Base-by-base conservation (phyloP, 2,329 filamentous ascomycete species). In the Botryotinia convoluta region DNA sequence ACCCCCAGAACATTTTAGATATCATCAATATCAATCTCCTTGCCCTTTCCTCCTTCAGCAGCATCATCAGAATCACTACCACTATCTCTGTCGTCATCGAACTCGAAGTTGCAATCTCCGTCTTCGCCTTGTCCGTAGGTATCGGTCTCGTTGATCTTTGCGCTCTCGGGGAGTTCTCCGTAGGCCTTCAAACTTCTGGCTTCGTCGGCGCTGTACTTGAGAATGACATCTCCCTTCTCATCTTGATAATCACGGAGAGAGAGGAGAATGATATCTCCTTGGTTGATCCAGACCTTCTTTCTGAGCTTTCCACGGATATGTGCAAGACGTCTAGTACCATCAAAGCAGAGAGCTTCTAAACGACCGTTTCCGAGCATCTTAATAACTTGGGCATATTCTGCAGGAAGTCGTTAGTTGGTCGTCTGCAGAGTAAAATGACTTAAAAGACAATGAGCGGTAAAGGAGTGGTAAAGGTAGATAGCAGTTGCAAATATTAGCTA, bases 261-360 rank as follows among this genome's bases (percentile, higher is more conserved):
- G 75, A 95, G 87, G 63, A 95, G 89, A 83, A 95, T 95, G 83
- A 97, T 97, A 83, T 97, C 94, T 82, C 94, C 94, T 86, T 97
- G 94, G 88, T 97, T 98, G 89, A 98, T 98, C 94, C 94, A 98
- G 84, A 98, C 96, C 90, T 99, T 99, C 90, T 99, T 99, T 81
- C 96, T 91, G 81, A 99, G 93, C 86, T 99, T 98, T 86, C 95
- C 95, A 77, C 95, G 94, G 80, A 93, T 94, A 83, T 95, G 92
- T 77, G 92, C 93, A 59, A 94, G 89, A 75, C 94, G 91, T 84
- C 94, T 94, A 78, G 92, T 91, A 82, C 95, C 95, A 83, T 98
- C 96, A 84, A 99, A 99, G 87, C 95, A 98, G 69, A 80, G 87
- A 29, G 94, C 94, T 84, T 97, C 94, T 67, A 98, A 90, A 79